Evolutionary conservation across 2,329 filamentous ascomycete species (phyloP).

Genomic region (Cryphonectria parasitica): DNA sequence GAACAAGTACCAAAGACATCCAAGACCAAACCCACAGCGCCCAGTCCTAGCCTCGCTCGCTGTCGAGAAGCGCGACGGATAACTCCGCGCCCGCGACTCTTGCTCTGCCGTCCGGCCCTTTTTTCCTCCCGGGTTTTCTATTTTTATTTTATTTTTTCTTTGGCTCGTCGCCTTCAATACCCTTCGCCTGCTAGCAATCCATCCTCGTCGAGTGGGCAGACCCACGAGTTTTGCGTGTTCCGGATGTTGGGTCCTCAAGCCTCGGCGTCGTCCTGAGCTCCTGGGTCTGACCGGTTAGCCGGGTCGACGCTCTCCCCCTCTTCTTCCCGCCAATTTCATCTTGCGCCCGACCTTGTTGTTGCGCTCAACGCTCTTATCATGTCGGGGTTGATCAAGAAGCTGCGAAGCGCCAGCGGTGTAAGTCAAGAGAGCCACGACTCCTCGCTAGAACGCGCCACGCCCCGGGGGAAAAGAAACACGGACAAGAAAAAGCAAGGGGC

Average conservation of each 20-base stretch:
- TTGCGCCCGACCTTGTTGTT: neutral
- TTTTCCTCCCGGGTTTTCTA: neutral
- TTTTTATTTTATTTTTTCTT: neutral
- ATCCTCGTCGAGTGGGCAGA: conserved; percentile 15
- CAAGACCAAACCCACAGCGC: neutral
- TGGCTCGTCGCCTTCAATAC: neutral
- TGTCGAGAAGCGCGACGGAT: neutral
- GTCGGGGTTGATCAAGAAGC: conserved; percentile 63
- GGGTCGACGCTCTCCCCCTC: conserved; percentile 22
- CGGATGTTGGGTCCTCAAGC: conserved; percentile 27
- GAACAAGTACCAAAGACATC: neutral
- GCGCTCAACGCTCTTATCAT: conserved; percentile 41
- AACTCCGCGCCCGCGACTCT: neutral
- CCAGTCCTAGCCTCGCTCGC: neutral
- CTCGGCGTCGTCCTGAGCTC: conserved; percentile 23
- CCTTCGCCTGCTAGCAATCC: neutral
- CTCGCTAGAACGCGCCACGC: conserved; percentile 15
- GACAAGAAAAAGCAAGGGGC: neutral
- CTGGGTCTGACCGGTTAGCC: conserved; percentile 25
- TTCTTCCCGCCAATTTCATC: conserved; percentile 6
- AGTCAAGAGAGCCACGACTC: conserved; percentile 38
- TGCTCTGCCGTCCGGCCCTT: neutral
- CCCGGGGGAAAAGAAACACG: neutral
- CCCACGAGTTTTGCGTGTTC: conserved; percentile 21
- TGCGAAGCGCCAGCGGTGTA: conserved; percentile 60